Percentiles rank a stretch among this genome's conserved stretches.
phyloP scores from a whole-genome alignment of 768 basidiomycete genomes.

The Psilocybe subaeruginosa region DNA sequence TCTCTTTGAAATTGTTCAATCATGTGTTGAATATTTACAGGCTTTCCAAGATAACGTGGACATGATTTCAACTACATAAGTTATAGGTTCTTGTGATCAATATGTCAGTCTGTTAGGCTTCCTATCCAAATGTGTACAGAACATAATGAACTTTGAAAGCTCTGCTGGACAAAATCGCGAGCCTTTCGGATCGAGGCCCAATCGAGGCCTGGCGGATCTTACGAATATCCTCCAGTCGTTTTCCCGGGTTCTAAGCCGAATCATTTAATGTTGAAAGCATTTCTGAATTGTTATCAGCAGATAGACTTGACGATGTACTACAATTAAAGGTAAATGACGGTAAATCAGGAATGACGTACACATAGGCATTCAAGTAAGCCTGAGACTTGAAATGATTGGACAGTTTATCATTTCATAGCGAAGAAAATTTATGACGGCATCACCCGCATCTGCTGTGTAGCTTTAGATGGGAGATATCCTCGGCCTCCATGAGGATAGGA shows the following conservation, averaged over 20 bases:
- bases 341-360: background rate
- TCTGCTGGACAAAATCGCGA: slow-evolving; percentile 23
- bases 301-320: background rate
- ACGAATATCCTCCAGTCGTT: slow-evolving; percentile 14
- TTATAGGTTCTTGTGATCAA: background rate
- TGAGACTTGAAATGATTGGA: background rate
- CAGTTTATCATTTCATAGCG: background rate
- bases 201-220: slow-evolving; percentile 25
- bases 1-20: too few species aligned
- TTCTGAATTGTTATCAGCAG: background rate
- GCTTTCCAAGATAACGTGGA: background rate
- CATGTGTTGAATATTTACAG: background rate
- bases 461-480: background rate
- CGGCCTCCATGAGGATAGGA: background rate
- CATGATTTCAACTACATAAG: background rate
- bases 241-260: slow-evolving; percentile 18
- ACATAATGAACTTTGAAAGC: background rate
- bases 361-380: too few species aligned
- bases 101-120: slow-evolving; percentile 8
- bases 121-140: background rate
- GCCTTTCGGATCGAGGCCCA: slow-evolving; percentile 23
- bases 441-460: too few species aligned
- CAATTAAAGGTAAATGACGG: background rate
- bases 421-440: too few species aligned
- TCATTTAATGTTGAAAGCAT: background rate